phyloP scores from a whole-genome alignment of 2,329 filamentous ascomycete species.

The Pseudonectria buxi region DNA sequence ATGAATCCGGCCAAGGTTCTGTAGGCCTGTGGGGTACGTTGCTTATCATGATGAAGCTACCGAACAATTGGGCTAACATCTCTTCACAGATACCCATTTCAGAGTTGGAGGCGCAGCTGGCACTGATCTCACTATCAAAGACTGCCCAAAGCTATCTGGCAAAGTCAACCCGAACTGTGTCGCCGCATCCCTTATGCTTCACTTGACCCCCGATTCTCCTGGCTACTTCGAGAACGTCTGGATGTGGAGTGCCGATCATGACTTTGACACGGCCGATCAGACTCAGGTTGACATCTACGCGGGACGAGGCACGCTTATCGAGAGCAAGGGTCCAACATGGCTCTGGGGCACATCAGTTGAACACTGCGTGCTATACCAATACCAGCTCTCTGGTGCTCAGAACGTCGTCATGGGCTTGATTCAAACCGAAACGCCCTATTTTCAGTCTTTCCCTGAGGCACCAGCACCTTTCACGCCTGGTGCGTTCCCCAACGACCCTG shows the following conservation, averaged over 20 bases:
- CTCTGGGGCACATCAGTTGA: slow-evolving; percentile 17
- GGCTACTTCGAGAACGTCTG: slow-evolving; percentile 48
- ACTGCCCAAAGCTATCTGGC: slow-evolving; percentile 16
- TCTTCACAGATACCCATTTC: slow-evolving; percentile 36
- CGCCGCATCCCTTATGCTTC: slow-evolving; percentile 49
- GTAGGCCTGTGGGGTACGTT: slow-evolving; percentile 43
- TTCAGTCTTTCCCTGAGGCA: slow-evolving; percentile 9
- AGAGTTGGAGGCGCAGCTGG: slow-evolving; percentile 33
- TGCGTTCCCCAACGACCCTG: slow-evolving; percentile 5
- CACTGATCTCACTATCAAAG: slow-evolving; percentile 7
- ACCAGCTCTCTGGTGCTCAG: slow-evolving; percentile 38
- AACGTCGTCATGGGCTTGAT: slow-evolving; percentile 44
- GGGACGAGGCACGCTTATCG: slow-evolving; percentile 29
- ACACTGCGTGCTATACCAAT: slow-evolving; percentile 38
- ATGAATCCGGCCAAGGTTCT: slow-evolving; percentile 28
- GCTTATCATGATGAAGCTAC: background rate
- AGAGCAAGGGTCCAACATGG: slow-evolving; percentile 27
- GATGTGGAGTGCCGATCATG: slow-evolving; percentile 65
- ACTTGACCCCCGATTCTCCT: slow-evolving; percentile 37
- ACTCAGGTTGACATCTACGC: slow-evolving; percentile 27
- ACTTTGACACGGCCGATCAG: slow-evolving; percentile 28
- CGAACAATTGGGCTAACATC: background rate
- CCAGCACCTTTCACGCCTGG: slow-evolving; percentile 8
- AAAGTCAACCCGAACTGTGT: slow-evolving; percentile 43
- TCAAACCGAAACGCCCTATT: slow-evolving; percentile 29